phyloP scores from a whole-genome alignment of 1,139 yeast genomes.

The Taphrina pruni region DNA sequence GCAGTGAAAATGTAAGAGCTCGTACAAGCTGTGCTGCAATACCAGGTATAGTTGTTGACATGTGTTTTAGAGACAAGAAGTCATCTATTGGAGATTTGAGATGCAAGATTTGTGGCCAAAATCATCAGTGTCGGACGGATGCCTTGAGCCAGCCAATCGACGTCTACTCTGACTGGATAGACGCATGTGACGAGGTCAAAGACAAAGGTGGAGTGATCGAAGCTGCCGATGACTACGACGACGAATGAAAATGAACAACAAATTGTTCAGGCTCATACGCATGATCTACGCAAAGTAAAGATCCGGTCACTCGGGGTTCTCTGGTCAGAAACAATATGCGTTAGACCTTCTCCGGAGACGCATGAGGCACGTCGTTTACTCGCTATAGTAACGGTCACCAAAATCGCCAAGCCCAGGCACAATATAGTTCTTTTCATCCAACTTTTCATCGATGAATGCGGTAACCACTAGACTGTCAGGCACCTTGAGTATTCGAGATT shows the following conservation, averaged over 20 bases:
- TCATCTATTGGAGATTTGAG: conserved; percentile 80
- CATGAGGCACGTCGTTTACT: neutral
- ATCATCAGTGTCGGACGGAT: conserved; percentile 87
- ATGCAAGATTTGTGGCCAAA: conserved; percentile 94
- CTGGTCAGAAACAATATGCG: no score
- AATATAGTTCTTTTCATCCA: conserved; percentile 73
- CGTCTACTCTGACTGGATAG: conserved; percentile 97
- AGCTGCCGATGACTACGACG: neutral
- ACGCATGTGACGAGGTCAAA: conserved; percentile 90
- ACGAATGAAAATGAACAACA: neutral
- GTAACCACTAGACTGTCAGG: conserved; percentile 64
- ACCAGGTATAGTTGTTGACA: neutral
- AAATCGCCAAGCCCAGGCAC: conserved; percentile 97
- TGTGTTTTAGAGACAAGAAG: conserved; percentile 66
- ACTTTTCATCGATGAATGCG: conserved; percentile 85
- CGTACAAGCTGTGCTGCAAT: neutral
- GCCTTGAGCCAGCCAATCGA: conserved; percentile 84
- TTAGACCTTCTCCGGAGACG: no score
- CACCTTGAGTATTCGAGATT: neutral
- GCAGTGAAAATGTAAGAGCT: conserved; percentile 64
- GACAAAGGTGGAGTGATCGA: conserved; percentile 14
- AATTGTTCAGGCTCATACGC: no score
- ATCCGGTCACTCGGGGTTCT: no score
- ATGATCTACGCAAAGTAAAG: neutral
- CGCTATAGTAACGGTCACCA: conserved; percentile 62